These are phyloP conservation scores for Microdochium bolleyi DNA, from an alignment of 2,329 filamentous ascomycete genomes.

Conservation along the genomic window DNA sequence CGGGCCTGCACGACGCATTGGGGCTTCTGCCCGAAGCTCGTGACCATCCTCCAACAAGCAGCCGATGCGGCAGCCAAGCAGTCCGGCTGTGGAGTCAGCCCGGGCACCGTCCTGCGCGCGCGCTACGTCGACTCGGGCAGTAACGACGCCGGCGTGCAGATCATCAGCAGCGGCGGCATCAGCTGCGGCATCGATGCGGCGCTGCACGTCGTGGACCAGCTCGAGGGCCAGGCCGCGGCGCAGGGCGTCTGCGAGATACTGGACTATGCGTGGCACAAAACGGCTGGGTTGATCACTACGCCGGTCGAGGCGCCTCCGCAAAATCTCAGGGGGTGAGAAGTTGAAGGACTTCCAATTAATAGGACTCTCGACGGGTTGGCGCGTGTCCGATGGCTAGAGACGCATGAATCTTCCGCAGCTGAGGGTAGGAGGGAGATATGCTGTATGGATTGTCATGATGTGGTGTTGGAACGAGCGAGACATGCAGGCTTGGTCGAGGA, in stretches of 20 bases:
- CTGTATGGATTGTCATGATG: no score
- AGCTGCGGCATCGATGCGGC: conserved; percentile 2
- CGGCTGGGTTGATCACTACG: conserved; percentile 1
- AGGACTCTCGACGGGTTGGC: no score
- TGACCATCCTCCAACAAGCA: background rate
- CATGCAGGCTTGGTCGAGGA: no score
- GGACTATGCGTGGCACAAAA: conserved; percentile 5
- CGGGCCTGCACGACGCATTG: conserved; percentile 3
- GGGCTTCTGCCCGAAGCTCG: background rate
- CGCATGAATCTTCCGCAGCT: no score
- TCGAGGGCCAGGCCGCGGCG: conserved; percentile 1
- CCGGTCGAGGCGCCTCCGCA: no score
- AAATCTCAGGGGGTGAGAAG: no score
- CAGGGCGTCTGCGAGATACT: conserved; percentile 1
- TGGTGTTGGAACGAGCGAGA: no score
- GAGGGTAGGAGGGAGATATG: no score
- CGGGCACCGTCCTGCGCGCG: background rate
- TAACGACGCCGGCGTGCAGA: background rate
- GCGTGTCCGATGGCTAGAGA: no score
- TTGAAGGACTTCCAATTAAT: no score
- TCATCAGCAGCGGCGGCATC: conserved; percentile 3
- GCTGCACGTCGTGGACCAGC: conserved; percentile 3
- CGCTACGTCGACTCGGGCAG: conserved; percentile 3
- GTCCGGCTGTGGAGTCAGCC: background rate
- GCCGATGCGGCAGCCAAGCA: background rate